These are phyloP conservation scores for Lepidium aucheri DNA, from an alignment of 345 rosid genomes.

Conservation along the genomic window DNA sequence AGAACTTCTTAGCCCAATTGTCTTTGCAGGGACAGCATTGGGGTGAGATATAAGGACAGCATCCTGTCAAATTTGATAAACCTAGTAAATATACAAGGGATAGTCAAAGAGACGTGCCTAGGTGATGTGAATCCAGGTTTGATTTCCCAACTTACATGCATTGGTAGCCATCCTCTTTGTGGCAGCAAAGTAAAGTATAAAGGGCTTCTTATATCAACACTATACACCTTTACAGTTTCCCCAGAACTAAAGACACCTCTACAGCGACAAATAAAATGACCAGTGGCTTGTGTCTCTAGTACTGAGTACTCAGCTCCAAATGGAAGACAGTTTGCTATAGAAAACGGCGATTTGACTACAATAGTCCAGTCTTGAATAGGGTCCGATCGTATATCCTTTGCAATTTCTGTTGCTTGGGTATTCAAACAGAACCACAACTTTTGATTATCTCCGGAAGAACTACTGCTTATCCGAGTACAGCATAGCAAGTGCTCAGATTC, in stretches of 20 bases:
- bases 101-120: neutral
- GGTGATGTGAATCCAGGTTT: conserved; percentile 5
- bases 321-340: conserved; percentile 76
- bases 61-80: conserved; percentile 45
- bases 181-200: conserved; percentile 75
- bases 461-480: conserved; percentile 53
- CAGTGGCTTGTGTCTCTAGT: conserved; percentile 59
- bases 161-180: conserved; percentile 81
- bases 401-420: conserved; percentile 69
- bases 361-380: conserved; percentile 91
- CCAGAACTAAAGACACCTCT: conserved; percentile 68
- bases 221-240: conserved; percentile 61
- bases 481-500: conserved; percentile 66
- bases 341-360: conserved; percentile 76
- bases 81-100: conserved; percentile 1
- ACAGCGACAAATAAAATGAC: conserved; percentile 49
- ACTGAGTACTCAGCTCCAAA: conserved; percentile 75
- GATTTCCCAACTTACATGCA: conserved; percentile 42
- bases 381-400: conserved; percentile 63
- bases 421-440: conserved; percentile 76
- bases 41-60: conserved; percentile 88
- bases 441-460: conserved; percentile 48
- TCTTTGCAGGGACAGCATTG: conserved; percentile 60
- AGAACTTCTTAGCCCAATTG: conserved; percentile 72
- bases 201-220: conserved; percentile 62